Base-by-base conservation (phyloP, 2,329 filamentous ascomycete species). In the Sclerotinia borealis region DNA sequence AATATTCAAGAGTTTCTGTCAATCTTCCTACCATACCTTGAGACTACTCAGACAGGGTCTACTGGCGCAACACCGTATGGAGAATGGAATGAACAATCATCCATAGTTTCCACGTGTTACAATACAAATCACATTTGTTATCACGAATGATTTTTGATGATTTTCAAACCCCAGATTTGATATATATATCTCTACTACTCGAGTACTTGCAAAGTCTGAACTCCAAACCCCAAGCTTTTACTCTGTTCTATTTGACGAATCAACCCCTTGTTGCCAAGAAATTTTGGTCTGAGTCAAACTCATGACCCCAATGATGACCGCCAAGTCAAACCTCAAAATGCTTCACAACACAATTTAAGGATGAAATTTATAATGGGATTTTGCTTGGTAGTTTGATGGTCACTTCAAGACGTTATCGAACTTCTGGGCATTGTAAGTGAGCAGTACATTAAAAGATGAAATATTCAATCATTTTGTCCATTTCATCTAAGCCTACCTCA, bases 251-350 rank as follows among this genome's bases (percentile, higher is more conserved):
- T 6, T 43, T 47, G 10, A 36, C 27, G 27, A 43, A 36, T 29
- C 8, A 27, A 25, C 34, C 41, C 29, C 22, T 9, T 9, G 10
- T 34, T 31, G 59, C 59, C 59, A 62, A 62, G 59, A 56, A 31
- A 39, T 62, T 56, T 37, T n/a, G 49, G 59, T 48, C 59, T 37
- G n/a, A 62, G 59, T 62, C 39, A 61, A 41, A 27, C 37, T 37
- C 13, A 25, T 25, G 27, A 54, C 49, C 41, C 22, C 41, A 45
- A 61, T 27, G 39, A 29, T 27, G 37, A 31, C 31, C 49, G 59
- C 59, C 59, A 62, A 62, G 59, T 62, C 59, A 62, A 62, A 62
- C 59, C 34, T 22, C 29, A 48, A 27, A 29, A 36, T 62, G 59
- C 59, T 56, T 62, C 59, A 62, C 4, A 34, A 25, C 48, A 9